Base-by-base conservation (phyloP, 2,329 filamentous ascomycete species). In the Paecilomyces variotii region DNA sequence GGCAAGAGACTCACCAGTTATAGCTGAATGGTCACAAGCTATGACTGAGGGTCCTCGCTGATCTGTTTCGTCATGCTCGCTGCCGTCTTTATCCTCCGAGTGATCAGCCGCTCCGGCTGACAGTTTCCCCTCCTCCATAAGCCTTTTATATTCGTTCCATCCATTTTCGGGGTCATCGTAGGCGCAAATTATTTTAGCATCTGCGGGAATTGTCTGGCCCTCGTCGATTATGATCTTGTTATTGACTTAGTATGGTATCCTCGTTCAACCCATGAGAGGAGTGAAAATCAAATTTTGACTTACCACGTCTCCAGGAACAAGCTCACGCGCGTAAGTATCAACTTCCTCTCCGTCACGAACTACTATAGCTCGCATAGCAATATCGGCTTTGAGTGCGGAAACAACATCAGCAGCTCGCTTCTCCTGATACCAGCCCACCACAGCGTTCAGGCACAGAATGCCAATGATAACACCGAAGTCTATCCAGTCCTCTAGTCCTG, bases 371-470 rank as follows among this genome's bases (percentile, higher is more conserved):
- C 84, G 86, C 84, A 90, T 86, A 65, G 88, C 88, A 69, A 91
- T 91, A 68, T 91, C 88, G 73, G 88, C 88, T 77, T 90, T 90
- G 58, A 91, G 79, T 65, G 81, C 86, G 27, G 87, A 87, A 67
- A 90, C 87, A 63, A 90, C 87, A 76, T 91, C 88, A 60, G 87
- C 87, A 64, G 88, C 88, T 74, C 90, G 87, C 77, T 90, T 91
- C 75, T 91, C 88, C 72, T 90, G 88, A 72, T 90, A 90, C 84
- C 87, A 90, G 76, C 88, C 88, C 69, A 90, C 88, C 63, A 86
- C 76, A 60, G 88, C 88, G 75, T 91, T 91, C 62, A 91, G 82
- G 70, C 87, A 73, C 57, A 91, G 76, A 71, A 91, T 91, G 76
- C 84, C 88, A 66, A 88, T 84, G 72, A 91, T 91, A 71, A 91